Evolutionary conservation across 2,329 filamentous ascomycete genomes (phyloP).

Genomic region (Aspergillus arachidicola): DNA sequence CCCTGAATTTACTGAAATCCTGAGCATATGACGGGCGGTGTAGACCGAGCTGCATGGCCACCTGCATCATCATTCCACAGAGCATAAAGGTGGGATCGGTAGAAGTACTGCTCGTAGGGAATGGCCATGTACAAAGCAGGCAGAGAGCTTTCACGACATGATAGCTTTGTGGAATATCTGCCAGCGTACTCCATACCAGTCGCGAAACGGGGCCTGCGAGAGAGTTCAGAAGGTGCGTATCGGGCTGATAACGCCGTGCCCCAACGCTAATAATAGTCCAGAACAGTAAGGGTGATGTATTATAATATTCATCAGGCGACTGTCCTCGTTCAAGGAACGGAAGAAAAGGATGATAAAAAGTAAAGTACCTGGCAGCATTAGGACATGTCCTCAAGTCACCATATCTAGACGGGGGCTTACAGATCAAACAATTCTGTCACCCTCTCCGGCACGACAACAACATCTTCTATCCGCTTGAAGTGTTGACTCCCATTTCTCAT

Average conservation of each 20-base stretch:
- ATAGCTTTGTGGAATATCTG: constrained; percentile 64
- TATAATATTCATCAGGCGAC: constrained; percentile 60
- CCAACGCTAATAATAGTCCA: constrained; percentile 68
- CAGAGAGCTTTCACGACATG: constrained; percentile 67
- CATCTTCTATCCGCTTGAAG: constrained; percentile 56
- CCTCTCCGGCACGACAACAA: constrained; percentile 46
- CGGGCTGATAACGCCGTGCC: constrained; percentile 60
- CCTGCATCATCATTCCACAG: constrained; percentile 67
- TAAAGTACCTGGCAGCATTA: constrained; percentile 60
- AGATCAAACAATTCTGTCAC: constrained; percentile 49
- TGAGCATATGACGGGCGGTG: constrained; percentile 67
- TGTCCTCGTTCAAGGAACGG: constrained; percentile 61
- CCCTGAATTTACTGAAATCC: constrained; percentile 54
- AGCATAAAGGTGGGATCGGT: constrained; percentile 68
- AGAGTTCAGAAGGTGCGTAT: constrained; percentile 57
- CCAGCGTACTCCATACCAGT: constrained; percentile 63
- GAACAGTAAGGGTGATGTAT: constrained; percentile 64
- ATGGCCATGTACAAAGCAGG: constrained; percentile 66
- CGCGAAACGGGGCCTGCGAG: constrained; percentile 57
- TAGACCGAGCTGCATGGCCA: constrained; percentile 68
- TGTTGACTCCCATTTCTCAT: constrained; percentile 54
- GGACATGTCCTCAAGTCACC: background rate
- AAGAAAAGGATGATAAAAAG: constrained; percentile 65
- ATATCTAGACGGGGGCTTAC: constrained; percentile 30
- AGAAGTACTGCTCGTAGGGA: constrained; percentile 65